Conservation (phyloP, 371 early-diverging fungal species). For the Synchytrium microbalum region DNA sequence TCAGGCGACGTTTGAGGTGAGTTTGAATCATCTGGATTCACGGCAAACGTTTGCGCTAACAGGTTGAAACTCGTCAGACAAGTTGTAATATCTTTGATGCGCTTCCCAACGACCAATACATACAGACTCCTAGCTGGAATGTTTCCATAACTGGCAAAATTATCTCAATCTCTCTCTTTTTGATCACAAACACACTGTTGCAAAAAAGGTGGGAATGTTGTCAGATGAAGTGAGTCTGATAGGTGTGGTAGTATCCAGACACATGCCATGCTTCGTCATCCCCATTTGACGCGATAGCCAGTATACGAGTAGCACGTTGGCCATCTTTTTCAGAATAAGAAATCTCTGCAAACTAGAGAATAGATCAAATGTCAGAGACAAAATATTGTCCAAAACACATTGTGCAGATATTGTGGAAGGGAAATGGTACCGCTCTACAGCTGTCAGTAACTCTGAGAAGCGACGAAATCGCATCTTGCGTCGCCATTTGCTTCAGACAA, state of each 20-base stretch:
- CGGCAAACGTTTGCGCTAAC: too few species aligned
- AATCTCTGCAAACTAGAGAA: constrained; percentile 31
- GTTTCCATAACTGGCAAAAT: neutral
- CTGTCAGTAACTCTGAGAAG: neutral
- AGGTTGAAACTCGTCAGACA: too few species aligned
- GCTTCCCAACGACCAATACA: too few species aligned
- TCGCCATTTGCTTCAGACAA: too few species aligned
- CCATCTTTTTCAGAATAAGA: constrained; percentile 22
- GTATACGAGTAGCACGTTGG: constrained; percentile 21
- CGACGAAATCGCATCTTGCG: neutral
- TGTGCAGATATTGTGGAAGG: too few species aligned
- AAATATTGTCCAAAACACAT: too few species aligned
- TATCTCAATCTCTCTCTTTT: too few species aligned
- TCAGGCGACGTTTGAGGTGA: constrained; percentile 12
- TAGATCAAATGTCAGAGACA: too few species aligned
- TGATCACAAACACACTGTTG: too few species aligned
- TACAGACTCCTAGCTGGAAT: constrained; percentile 3
- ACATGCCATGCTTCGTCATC: constrained; percentile 33
- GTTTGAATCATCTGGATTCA: constrained; percentile 6
- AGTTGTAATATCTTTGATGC: too few species aligned
- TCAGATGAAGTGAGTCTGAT: neutral
- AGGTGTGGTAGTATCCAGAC: neutral
- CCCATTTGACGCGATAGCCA: constrained; percentile 36
- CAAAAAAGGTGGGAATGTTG: neutral
- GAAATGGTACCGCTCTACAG: neutral